These are phyloP conservation scores for Penicillium bovifimosum DNA, from an alignment of 495 filamentous ascomycete genomes.

Conservation along the genomic window DNA sequence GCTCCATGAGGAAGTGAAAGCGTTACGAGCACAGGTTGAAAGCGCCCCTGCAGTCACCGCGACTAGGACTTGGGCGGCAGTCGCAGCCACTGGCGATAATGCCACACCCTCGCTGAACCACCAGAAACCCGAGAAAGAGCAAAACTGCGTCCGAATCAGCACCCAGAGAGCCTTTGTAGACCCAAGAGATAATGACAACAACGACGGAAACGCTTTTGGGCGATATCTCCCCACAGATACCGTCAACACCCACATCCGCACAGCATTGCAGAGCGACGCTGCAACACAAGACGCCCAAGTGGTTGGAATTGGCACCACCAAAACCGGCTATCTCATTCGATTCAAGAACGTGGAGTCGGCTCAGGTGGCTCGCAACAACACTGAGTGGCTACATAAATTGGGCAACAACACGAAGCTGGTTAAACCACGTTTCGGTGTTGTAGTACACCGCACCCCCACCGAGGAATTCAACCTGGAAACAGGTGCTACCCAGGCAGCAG, in stretches of 20 bases:
- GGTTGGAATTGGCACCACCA: constrained; percentile 16
- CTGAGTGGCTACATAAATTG: constrained; percentile 11
- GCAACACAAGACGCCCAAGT: constrained; percentile 15
- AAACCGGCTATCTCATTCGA: constrained; percentile 20
- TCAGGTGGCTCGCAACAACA: constrained; percentile 13
- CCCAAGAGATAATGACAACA: no score
- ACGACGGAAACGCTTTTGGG: constrained; percentile 7
- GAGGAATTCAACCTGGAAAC: background rate
- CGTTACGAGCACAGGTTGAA: no score
- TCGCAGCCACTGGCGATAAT: background rate
- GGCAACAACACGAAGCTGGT: constrained; percentile 15
- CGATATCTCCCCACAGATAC: constrained; percentile 12
- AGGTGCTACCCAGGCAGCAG: background rate
- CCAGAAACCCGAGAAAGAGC: constrained; percentile 9
- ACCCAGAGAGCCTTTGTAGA: background rate
- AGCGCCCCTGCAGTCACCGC: no score
- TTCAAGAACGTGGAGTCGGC: constrained; percentile 12
- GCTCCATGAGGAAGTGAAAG: no score
- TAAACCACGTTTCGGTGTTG: constrained; percentile 14
- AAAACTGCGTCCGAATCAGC: constrained; percentile 13
- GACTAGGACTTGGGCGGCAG: constrained; percentile 2
- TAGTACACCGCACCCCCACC: background rate
- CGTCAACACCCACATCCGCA: constrained; percentile 14
- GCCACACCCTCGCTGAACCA: background rate
- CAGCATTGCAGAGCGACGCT: constrained; percentile 13